These are phyloP conservation scores for Teratosphaeriaceae sp. DNA, from an alignment of 2,329 filamentous ascomycete genomes.

Conservation along the genomic window DNA sequence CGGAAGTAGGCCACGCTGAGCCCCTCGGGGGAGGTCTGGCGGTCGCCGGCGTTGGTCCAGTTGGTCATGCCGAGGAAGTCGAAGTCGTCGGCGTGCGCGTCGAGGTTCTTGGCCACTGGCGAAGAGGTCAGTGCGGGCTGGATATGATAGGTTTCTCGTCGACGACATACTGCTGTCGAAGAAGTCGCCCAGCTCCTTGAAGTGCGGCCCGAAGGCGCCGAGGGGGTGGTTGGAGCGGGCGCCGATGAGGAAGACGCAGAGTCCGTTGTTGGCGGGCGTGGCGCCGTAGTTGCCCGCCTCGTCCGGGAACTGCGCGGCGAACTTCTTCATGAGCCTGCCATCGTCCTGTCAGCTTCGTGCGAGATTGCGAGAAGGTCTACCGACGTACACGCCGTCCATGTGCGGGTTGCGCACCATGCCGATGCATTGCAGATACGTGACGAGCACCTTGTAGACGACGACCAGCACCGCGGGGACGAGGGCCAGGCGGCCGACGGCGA, in stretches of 20 bases:
- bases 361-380: neutral
- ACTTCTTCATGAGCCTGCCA: constrained; percentile 26
- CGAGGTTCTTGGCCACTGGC: constrained; percentile 17
- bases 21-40: constrained; percentile 34
- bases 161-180: constrained; percentile 34
- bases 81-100: constrained; percentile 35
- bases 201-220: constrained; percentile 42
- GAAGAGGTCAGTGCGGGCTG: neutral
- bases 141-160: neutral
- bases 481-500: constrained; percentile 29
- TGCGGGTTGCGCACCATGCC: constrained; percentile 32
- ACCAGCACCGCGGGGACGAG: constrained; percentile 30
- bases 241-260: constrained; percentile 37
- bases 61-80: constrained; percentile 42
- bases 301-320: constrained; percentile 34
- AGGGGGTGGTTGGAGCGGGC: constrained; percentile 36
- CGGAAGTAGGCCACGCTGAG: constrained; percentile 47
- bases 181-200: constrained; percentile 31
- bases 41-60: constrained; percentile 35
- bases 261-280: constrained; percentile 24
- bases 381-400: constrained; percentile 25
- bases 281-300: constrained; percentile 25
- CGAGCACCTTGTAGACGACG: constrained; percentile 29
- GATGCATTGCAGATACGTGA: constrained; percentile 17
- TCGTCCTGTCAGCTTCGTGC: neutral